These are phyloP conservation scores for Pilobolus umbonatus DNA, from an alignment of 192 early-diverging fungal genomes.

Conservation along the genomic window DNA sequence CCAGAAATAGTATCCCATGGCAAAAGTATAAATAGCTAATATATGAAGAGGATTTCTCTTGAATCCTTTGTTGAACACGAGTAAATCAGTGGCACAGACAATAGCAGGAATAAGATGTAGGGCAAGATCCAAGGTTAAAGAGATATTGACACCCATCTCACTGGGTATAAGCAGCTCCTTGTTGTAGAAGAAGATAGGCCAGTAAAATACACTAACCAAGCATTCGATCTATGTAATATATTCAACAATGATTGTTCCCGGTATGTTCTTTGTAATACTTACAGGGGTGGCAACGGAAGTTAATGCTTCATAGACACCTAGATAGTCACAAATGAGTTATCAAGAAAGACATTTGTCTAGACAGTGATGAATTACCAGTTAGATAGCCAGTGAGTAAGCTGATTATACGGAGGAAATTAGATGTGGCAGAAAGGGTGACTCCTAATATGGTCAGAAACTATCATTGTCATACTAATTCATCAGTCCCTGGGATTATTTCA, in stretches of 20 bases:
- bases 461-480: background rate
- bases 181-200: slow-evolving; percentile 26
- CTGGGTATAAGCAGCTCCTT: slow-evolving; percentile 14
- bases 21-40: slow-evolving; percentile 20
- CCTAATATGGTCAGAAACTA: slow-evolving; percentile 30
- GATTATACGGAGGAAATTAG: slow-evolving; percentile 18
- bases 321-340: background rate
- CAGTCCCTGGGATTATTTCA: too few relatives aligned
- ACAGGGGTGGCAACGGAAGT: slow-evolving; percentile 23
- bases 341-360: background rate
- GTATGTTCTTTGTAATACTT: slow-evolving; percentile 1
- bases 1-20: slow-evolving; percentile 27
- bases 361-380: slow-evolving; percentile 6
- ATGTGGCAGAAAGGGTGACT: slow-evolving; percentile 9
- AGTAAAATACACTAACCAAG: slow-evolving; percentile 27
- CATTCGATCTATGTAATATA: slow-evolving; percentile 22
- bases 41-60: slow-evolving; percentile 17
- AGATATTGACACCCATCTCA: slow-evolving; percentile 1
- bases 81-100: slow-evolving; percentile 20
- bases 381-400: slow-evolving; percentile 19
- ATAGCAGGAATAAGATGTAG: slow-evolving; percentile 27
- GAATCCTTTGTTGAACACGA: slow-evolving; percentile 24
- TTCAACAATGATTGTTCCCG: background rate
- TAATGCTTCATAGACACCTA: slow-evolving; percentile 11
- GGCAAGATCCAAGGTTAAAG: slow-evolving; percentile 17